A percentile compares a stretch with the other conserved stretches of the same genome.
phyloP scores from a whole-genome alignment of 257 asterid species.

The Ligustrum vulgare region DNA sequence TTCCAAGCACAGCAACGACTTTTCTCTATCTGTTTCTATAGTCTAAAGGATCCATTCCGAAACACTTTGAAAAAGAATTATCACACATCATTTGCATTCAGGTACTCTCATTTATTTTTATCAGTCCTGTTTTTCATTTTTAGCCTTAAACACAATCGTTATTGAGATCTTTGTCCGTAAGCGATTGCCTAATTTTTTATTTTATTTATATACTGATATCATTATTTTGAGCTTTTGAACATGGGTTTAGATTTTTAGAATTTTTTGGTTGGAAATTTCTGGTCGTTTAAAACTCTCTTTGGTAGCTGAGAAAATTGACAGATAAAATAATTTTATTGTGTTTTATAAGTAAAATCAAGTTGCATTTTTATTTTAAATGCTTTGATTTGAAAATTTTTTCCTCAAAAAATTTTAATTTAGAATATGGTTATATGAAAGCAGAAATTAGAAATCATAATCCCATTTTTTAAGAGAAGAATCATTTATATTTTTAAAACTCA shows the following conservation, averaged over 20 bases:
- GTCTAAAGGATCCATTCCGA: neutral
- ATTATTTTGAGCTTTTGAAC: neutral
- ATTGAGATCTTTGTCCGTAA: neutral
- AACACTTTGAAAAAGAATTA: neutral
- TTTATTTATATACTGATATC: too few species aligned
- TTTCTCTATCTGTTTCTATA: neutral
- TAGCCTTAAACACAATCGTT: neutral
- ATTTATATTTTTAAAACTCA: too few species aligned
- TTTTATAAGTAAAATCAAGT: too few species aligned
- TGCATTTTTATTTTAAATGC: neutral
- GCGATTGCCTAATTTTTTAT: too few species aligned
- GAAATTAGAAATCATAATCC: too few species aligned
- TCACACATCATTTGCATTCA: neutral
- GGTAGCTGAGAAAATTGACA: neutral
- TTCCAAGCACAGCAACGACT: neutral
- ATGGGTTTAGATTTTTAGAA: neutral
- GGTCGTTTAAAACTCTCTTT: neutral
- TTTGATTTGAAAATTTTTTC: too few species aligned
- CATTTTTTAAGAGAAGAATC: too few species aligned
- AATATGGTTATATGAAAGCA: too few species aligned
- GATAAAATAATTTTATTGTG: neutral
- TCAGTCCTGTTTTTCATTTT: neutral
- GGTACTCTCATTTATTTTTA: neutral
- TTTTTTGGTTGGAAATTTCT: neutral
- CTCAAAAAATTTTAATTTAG: too few species aligned